Base-by-base conservation (phyloP, 345 rosid genomes). In the Gossypium ekmanianum region DNA sequence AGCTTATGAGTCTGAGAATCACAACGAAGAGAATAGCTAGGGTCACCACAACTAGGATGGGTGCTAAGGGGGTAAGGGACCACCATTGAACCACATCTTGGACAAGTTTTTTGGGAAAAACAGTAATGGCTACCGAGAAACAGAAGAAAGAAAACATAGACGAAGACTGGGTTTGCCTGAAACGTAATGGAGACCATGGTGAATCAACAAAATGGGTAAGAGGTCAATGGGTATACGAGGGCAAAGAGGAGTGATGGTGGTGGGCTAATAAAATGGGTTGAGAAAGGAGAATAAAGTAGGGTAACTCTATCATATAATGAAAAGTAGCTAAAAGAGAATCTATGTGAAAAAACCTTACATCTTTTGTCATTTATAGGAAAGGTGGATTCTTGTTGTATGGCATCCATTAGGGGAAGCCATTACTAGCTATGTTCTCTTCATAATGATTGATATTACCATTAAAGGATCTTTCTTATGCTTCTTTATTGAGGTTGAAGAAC, bases 11-110 rank as follows among this genome's bases (percentile, higher is more conserved):
- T 56, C 11, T 16, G 62, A 1, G 75, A 39, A 58, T 87, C 88
- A 34, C 90, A 87, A 6, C 77, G 88, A 55, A 89, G 79, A 68
- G 79, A 79, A 54, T 89, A 89, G 51, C 77, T 34, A 1, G 84
- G 86, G 47, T 88, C 83, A 29, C 92, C 92, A 22, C 92, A 88
- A 27, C 50, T n/a, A 44, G 88, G 81, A 44, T 68, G 63, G 17
- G 90, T 88, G 83, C 92, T 88, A 6, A 88, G 81, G 29, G 92
- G 90, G 68, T 88, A 88, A n/a, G 90, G 87, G 47, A 88, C 79
- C 17, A 78, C 61, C 2, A 78, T 59, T 57, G 79, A 57, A n/a
- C 92, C 90, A 67, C 92, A 86, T 80, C 66, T 82, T 12, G 87
- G 85, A 76, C 90, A 86, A 29, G 73, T 72, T 70, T 75, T 87